Base-by-base conservation (phyloP, 2,329 filamentous ascomycete species). In the Phaeosphaeriaceae sp. region DNA sequence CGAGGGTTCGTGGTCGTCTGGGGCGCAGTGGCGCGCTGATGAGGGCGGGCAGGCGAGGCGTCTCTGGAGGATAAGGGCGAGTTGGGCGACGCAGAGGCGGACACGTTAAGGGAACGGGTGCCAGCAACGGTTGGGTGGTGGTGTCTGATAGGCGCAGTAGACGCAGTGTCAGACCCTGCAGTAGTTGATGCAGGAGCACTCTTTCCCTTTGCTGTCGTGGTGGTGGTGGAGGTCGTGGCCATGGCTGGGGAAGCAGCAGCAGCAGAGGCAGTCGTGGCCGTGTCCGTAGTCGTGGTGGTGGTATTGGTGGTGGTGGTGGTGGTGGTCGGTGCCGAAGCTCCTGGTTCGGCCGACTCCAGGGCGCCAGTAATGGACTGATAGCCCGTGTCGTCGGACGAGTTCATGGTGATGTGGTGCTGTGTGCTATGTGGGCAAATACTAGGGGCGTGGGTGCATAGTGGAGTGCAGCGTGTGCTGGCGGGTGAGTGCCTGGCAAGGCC, bases 1-100 rank as follows among this genome's bases (percentile, higher is more conserved):
- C 63, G 62, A 35, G 56, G 38, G 35, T 50, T 52, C 9, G 61
- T 28, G n/a, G 59, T 40, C 7, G 48, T 63, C 38, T 67, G 37
- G 28, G 62, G 46, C 6, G 51, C 52, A 11, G 54, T 42, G 43
- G 59, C 59, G 54, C 63, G 67, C 36, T 67, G 68, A 30, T 62
- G 60, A 15, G 60, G 69, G 38, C 74, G 68, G 26, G 74, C 68
- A 6, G 78, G 78, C 40, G 78, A 80, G 23, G 73, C 70, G 59
- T 79, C 79, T 50, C 78, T 72, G 34, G 78, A 80, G 20, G 77
- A 75, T 50, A 71, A 64, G 30, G 78, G 77, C 53, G 77, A 79
- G 46, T 67, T 68, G 42, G 68, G 63, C 28, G 77, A 77, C 16
- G 74, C 67, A 35, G 67, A 66, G 56, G 51, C 63, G n/a, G 69